Evolutionary conservation across 2,329 filamentous ascomycete species (phyloP).

Genomic region (Pseudogymnoascus sp.): DNA sequence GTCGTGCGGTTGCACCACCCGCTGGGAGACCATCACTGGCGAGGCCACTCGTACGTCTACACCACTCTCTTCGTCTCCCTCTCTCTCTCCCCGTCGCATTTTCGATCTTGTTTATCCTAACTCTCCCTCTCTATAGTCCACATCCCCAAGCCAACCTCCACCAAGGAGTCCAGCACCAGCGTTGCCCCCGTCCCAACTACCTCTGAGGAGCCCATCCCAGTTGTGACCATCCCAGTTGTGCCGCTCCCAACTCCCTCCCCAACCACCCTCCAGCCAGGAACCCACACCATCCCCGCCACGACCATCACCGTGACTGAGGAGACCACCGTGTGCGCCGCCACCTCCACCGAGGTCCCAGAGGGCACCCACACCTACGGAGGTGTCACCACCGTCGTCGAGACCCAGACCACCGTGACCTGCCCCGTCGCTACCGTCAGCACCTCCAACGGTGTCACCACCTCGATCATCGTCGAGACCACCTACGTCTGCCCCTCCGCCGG

Average conservation of each 20-base stretch:
- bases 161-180: constrained; percentile 28
- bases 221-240: constrained; percentile 17
- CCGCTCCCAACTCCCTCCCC: constrained; percentile 39
- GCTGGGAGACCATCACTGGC: constrained; percentile 63
- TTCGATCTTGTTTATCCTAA: background rate
- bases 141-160: constrained; percentile 19
- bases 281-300: constrained; percentile 67
- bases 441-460: constrained; percentile 61
- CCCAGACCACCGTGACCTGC: constrained; percentile 59
- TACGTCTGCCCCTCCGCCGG: constrained; percentile 66
- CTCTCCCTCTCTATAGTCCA: background rate
- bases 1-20: constrained; percentile 63
- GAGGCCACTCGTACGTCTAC: constrained; percentile 52
- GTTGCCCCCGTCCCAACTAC: background rate
- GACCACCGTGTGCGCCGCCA: constrained; percentile 57
- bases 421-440: constrained; percentile 61
- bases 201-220: background rate
- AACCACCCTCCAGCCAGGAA: constrained; percentile 53
- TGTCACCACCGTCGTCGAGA: constrained; percentile 61
- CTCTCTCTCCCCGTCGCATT: too few species aligned
- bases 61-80: background rate
- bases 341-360: constrained; percentile 50
- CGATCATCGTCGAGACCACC: constrained; percentile 58
- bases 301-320: constrained; percentile 59
- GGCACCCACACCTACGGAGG: constrained; percentile 64